phyloP scores from a whole-genome alignment of 2,329 filamentous ascomycete genomes.

The Plenodomus tracheiphilus region DNA sequence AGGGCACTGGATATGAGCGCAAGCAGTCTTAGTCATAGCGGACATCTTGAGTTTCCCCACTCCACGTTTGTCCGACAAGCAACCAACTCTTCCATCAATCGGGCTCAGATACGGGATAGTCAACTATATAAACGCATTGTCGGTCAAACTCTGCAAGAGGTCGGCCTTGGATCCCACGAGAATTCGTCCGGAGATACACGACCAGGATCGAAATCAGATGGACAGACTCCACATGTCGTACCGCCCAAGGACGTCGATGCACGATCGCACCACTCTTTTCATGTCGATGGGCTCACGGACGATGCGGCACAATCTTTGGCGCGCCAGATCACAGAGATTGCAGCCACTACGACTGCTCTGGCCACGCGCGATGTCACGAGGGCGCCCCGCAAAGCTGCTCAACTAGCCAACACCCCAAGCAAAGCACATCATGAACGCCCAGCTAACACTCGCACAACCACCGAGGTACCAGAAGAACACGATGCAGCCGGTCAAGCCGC shows the following conservation, averaged over 20 bases:
- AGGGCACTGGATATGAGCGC: conserved; percentile 46
- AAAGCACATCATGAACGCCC: conserved; percentile 45
- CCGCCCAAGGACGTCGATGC: conserved; percentile 41
- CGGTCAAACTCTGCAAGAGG: conserved; percentile 84
- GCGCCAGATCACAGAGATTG: conserved; percentile 89
- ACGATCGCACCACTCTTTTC: conserved; percentile 51
- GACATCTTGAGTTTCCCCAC: conserved; percentile 34
- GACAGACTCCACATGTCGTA: conserved; percentile 40
- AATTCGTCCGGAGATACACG: conserved; percentile 48
- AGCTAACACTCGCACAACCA: conserved; percentile 43
- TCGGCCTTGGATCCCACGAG: conserved; percentile 66
- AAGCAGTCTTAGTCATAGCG: conserved; percentile 39
- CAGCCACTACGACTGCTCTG: conserved; percentile 85
- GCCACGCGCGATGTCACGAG: conserved; percentile 76
- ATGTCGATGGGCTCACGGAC: conserved; percentile 70
- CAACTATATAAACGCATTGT: conserved; percentile 92
- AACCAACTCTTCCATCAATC: conserved; percentile 33
- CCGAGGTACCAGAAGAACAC: conserved; percentile 52
- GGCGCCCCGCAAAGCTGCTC: conserved; percentile 55
- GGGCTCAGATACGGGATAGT: conserved; percentile 76
- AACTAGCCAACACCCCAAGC: conserved; percentile 41
- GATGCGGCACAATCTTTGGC: conserved; percentile 81
- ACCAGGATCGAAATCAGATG: conserved; percentile 25
- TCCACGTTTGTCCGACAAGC: conserved; percentile 34
- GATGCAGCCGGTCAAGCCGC: conserved; percentile 51